Percentiles rank a stretch among this genome's conserved stretches.
These are phyloP conservation scores for Raffaelea arxii DNA, from an alignment of 2,329 filamentous ascomycete genomes.

Conservation along the genomic window DNA sequence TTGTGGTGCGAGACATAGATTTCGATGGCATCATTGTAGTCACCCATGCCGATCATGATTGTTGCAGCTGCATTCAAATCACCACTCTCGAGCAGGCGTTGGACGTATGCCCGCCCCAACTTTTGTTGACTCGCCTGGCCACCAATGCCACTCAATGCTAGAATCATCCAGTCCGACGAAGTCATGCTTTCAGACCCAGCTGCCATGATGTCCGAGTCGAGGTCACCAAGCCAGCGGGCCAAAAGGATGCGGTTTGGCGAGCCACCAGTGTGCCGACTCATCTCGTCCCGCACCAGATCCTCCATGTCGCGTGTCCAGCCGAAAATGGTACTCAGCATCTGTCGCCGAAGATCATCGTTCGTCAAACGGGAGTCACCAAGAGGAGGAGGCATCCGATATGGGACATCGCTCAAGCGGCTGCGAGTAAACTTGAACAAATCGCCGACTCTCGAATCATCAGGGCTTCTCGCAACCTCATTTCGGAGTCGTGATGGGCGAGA, in stretches of 20 bases:
- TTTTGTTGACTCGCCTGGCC: constrained; percentile 73
- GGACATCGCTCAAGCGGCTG: constrained; percentile 69
- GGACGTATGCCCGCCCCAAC: constrained; percentile 81
- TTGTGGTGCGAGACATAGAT: constrained; percentile 87
- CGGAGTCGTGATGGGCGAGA: constrained; percentile 57
- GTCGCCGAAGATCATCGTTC: constrained; percentile 70
- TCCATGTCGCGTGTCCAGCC: constrained; percentile 85
- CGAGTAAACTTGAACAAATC: constrained; percentile 85
- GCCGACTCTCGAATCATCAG: constrained; percentile 59
- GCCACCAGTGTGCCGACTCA: constrained; percentile 61
- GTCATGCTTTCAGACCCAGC: constrained; percentile 80
- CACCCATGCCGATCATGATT: constrained; percentile 84
- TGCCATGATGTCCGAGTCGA: constrained; percentile 70
- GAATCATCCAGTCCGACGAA: constrained; percentile 91
- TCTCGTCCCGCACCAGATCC: constrained; percentile 74
- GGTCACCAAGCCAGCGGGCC: constrained; percentile 85
- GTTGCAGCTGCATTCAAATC: constrained; percentile 89
- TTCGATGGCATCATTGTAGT: constrained; percentile 90
- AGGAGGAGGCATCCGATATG: constrained; percentile 61
- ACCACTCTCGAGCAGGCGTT: constrained; percentile 77
- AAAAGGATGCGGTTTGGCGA: constrained; percentile 75
- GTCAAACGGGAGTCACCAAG: constrained; percentile 50
- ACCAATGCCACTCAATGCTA: constrained; percentile 84
- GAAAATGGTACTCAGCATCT: constrained; percentile 92
- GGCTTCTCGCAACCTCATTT: constrained; percentile 71